Conservation (phyloP, 192 early-diverging fungal species). For the Coemansia sp. region DNA sequence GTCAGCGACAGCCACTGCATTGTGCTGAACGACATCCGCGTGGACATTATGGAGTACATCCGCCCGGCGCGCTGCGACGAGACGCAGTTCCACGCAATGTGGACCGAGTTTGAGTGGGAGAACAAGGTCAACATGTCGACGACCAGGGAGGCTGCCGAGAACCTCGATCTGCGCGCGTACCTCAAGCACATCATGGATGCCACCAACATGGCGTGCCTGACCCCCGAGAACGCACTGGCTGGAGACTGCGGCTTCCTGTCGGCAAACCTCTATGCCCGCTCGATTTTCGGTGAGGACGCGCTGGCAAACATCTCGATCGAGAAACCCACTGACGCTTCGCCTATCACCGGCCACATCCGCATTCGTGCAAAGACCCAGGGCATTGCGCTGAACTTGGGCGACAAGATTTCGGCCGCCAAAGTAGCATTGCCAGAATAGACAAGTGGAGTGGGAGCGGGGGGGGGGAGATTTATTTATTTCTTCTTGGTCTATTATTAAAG, state of each 20-base stretch:
- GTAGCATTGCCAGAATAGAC: constrained; percentile 24
- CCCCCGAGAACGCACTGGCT: constrained; percentile 83
- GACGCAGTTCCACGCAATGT: constrained; percentile 95
- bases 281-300: constrained; percentile 98
- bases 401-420: constrained; percentile 64
- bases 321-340: constrained; percentile 61
- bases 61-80: constrained; percentile 87
- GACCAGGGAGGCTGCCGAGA: constrained; percentile 63
- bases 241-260: constrained; percentile 98
- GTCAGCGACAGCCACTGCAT: constrained; percentile 89
- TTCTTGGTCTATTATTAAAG: too few relatives aligned
- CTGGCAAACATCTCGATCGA: constrained; percentile 97
- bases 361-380: constrained; percentile 99
- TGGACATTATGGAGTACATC: constrained; percentile 99
- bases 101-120: constrained; percentile 99
- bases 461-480: too few relatives aligned
- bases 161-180: constrained; percentile 80
- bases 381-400: constrained; percentile 91
- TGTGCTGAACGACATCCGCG: constrained; percentile 95
- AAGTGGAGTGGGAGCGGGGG: too few relatives aligned
- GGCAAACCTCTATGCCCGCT: constrained; percentile 94
- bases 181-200: constrained; percentile 91
- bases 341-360: constrained; percentile 93
- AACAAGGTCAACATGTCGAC: constrained; percentile 99
- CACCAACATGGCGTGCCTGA: constrained; percentile 98